Base-by-base conservation (phyloP, 257 asterid genomes). In the Euphrasia confusa region DNA sequence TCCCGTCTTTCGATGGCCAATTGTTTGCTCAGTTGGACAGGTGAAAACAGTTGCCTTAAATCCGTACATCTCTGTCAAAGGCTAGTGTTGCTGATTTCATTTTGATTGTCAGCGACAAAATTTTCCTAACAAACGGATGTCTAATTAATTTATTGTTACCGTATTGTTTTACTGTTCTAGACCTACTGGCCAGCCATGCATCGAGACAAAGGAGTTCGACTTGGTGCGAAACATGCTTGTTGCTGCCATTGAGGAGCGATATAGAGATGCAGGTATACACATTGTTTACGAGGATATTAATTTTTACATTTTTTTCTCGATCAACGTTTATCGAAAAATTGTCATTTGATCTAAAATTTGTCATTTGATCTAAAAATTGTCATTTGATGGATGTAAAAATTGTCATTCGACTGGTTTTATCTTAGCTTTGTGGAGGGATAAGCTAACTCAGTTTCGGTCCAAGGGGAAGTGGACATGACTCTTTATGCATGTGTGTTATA, bases 351-450 rank as follows among this genome's bases (percentile, higher is more conserved):
- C 8, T 33, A 30, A 30, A 30, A 0, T 0, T 35, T 35, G n/a
- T n/a, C n/a, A n/a, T n/a, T 45, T 11, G 47, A 15, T n/a, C n/a
- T n/a, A 4, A 4, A 33, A 33, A 4, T 5, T 33, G 33, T n/a
- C 2, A 49, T 14, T 17, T 17, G 15, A 10, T 13, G 15, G 39
- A 33, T 33, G 39, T 33, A 30, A 30, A 30, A 0, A 5, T 35
- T 35, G n/a, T n/a, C n/a, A n/a, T n/a, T 45, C 14, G 47, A 15
- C 35, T 15, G 15, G 15, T 58, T 42, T 42, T n/a, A 13, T 2
- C 10, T 1, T 0, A 92, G 98, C 98, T 67, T 72, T 63, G 50
- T 92, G 90, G 94, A 81, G 98, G 80, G 98, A 90, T 79, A 81
- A 76, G 77, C 88, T 90, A 39, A 87, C 86, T 67, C 90, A 85